These are phyloP conservation scores for Chrysosphaeria jannelii DNA, from an alignment of 2,329 filamentous ascomycete species.

Conservation along the genomic window DNA sequence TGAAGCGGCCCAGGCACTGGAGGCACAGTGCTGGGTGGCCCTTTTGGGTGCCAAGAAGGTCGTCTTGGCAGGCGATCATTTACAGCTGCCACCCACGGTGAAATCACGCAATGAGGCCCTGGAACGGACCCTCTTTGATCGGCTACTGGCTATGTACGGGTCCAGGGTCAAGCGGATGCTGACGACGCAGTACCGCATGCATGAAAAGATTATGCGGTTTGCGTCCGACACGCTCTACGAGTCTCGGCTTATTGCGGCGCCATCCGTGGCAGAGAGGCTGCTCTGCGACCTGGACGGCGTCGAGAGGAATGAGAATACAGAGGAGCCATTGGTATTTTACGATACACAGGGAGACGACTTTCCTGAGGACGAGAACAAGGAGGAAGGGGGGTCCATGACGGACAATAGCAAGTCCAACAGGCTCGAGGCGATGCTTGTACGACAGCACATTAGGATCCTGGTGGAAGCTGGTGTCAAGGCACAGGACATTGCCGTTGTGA, in stretches of 20 bases:
- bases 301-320: too few relatives aligned
- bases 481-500: slow-evolving; percentile 75
- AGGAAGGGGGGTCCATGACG: too few relatives aligned
- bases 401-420: slow-evolving; percentile 61
- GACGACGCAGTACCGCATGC: slow-evolving; percentile 94
- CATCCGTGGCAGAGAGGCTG: slow-evolving; percentile 43
- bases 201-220: slow-evolving; percentile 82
- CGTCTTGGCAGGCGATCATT: slow-evolving; percentile 74
- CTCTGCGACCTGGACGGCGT: slow-evolving; percentile 57
- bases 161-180: slow-evolving; percentile 72
- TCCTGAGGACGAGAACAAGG: slow-evolving; percentile 40
- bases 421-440: slow-evolving; percentile 60
- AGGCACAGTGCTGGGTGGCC: slow-evolving; percentile 93
- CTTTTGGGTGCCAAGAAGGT: slow-evolving; percentile 55
- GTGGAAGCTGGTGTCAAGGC: slow-evolving; percentile 48
- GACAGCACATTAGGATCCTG: slow-evolving; percentile 43
- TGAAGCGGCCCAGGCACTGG: slow-evolving; percentile 81
- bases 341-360: slow-evolving; percentile 92
- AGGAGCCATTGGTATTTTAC: slow-evolving; percentile 68
- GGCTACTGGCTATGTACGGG: slow-evolving; percentile 57
- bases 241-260: slow-evolving; percentile 48
- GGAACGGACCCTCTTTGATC: slow-evolving; percentile 79
- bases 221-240: slow-evolving; percentile 76
- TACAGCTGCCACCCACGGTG: slow-evolving; percentile 83
- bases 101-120: slow-evolving; percentile 22